These are phyloP conservation scores for Chamaenerion angustifolium DNA, from an alignment of 345 rosid species.

Conservation along the genomic window DNA sequence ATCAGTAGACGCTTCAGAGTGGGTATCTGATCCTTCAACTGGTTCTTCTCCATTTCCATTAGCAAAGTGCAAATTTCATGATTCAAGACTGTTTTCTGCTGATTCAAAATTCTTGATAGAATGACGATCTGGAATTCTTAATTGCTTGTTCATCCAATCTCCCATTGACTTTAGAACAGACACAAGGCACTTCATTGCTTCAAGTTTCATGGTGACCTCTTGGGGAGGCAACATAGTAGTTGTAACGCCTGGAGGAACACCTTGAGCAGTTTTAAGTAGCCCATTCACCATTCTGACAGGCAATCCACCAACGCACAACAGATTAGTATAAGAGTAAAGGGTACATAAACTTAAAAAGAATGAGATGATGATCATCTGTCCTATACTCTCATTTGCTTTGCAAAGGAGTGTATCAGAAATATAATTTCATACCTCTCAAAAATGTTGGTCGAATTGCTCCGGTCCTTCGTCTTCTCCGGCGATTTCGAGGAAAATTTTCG, in stretches of 20 bases:
- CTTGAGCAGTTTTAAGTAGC: constrained; percentile 99
- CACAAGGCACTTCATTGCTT: constrained; percentile 93
- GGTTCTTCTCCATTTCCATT: no score
- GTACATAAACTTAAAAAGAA: no score
- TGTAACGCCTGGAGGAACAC: constrained; percentile 71
- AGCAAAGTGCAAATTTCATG: no score
- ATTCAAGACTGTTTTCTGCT: no score
- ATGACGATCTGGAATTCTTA: no score
- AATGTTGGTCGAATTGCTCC: constrained; percentile 36
- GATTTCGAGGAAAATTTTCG: neutral
- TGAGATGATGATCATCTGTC: no score
- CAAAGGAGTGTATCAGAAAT: neutral
- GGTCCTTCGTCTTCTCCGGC: neutral
- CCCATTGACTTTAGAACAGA: constrained; percentile 90
- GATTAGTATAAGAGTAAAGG: neutral
- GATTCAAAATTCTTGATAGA: no score
- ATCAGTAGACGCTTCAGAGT: no score
- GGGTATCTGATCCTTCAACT: no score
- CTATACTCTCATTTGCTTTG: no score
- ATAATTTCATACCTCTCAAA: constrained; percentile 74
- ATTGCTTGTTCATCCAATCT: no score
- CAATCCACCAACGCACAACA: constrained; percentile 8
- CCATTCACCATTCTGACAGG: constrained; percentile 91
- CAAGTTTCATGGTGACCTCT: constrained; percentile 85
- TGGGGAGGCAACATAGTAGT: constrained; percentile 86